These are phyloP conservation scores for Cercospora nicotianae DNA, from an alignment of 2,329 filamentous ascomycete species.

Conservation along the genomic window DNA sequence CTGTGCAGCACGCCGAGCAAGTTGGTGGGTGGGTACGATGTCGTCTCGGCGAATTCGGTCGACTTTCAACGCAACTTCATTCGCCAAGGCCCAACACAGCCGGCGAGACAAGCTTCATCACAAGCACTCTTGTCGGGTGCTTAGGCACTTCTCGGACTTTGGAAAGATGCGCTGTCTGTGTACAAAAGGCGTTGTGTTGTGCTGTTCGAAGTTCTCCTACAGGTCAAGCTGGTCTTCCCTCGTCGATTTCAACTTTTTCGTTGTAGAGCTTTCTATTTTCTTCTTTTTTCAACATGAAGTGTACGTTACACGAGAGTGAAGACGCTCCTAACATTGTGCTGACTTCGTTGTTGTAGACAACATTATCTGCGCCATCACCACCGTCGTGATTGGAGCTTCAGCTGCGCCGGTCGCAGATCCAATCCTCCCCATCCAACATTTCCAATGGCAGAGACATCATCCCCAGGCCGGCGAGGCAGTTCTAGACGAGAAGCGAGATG, in stretches of 20 bases:
- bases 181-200: not conserved
- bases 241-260: not conserved
- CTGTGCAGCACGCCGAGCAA: not conserved
- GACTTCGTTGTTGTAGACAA: not conserved
- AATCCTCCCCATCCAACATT: not conserved
- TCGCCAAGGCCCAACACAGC: not conserved
- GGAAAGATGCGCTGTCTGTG: not conserved
- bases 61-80: not conserved
- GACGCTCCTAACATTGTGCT: not conserved
- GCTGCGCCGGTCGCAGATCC: slow-evolving; percentile 5
- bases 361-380: not conserved
- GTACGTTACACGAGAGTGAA: not conserved
- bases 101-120: slow-evolving; percentile 2
- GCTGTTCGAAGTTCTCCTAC: not conserved
- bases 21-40: not conserved
- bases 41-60: slow-evolving; percentile 1
- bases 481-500: not conserved
- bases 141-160: not conserved
- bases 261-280: not conserved
- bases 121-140: not conserved
- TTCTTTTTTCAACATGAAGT: not conserved
- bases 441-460: not conserved
- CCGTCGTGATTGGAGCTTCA: not conserved
- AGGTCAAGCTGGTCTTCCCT: slow-evolving; percentile 1
- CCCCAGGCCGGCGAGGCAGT: not conserved